Evolutionary conservation across 768 basidiomycete genomes (phyloP), one percentile per base, ranked within the genome.

Genomic region (Trametes villosa): DNA sequence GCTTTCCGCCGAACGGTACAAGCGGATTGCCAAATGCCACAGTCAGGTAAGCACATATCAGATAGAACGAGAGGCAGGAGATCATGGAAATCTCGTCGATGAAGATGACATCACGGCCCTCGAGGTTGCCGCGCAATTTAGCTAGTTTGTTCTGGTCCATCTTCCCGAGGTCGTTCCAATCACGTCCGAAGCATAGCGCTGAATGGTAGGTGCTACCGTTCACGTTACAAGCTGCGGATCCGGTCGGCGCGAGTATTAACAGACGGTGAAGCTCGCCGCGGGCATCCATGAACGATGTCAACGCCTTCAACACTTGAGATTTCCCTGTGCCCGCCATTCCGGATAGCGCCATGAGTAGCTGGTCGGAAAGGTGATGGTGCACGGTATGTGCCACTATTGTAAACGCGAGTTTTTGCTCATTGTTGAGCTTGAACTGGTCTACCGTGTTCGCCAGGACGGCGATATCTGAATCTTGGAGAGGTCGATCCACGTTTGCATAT

Each of bases 1-100:
- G 76, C 20, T 76, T 65, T 1, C 77, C 75, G 30, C 76, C 76
- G 66, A 76, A 78, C 1, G 73, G 58, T 18, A 40, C 44, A 42
- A 65, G 65, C 12, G 36, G 13, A 3, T 54, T 40, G 29, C 63
- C 59, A 7, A 58, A 22, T 8, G 68, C 63, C 22, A 58, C 54
- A 9, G 65, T 45, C 2, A 77, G 51, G 17, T 61, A 53, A 5
- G 55, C 59, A 67, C 59, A 67, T 7, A 73, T 75, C 8, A 45
- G 6, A 20, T 45, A 45, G 24, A 45, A 18, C 26, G 63, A 22
- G 8, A 45, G 44, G 24, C 44, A 24, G 4, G 24, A 45, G 4
- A 45, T 17, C 44, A 45, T 45, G 6, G 44, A 45, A 4, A 45
- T 45, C 44, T 45, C 44, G 24, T 45, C 44, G 4, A 45, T 6